phyloP scores from a whole-genome alignment of 2,329 filamentous ascomycete species.

The Paraphaeosphaeria sporulosa region DNA sequence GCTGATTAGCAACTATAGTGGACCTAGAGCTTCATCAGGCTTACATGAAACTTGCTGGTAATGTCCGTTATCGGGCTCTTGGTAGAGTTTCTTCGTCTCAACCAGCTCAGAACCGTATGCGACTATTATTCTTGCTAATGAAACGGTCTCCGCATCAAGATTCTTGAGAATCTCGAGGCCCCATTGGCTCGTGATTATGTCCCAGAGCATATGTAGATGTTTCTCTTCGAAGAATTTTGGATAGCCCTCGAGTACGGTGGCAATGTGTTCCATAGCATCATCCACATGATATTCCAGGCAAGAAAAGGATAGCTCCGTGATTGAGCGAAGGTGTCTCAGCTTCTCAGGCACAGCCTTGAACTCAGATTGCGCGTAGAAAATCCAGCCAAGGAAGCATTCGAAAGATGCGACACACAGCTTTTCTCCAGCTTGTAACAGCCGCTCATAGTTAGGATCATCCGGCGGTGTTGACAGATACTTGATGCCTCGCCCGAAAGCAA shows the following conservation, averaged over 20 bases:
- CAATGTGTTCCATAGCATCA: conserved; percentile 47
- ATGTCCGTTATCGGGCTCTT: conserved; percentile 54
- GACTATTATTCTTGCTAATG: conserved; percentile 46
- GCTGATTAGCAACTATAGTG: conserved; percentile 15
- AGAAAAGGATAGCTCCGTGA: conserved; percentile 67
- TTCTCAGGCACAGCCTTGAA: conserved; percentile 66
- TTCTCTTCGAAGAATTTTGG: conserved; percentile 44
- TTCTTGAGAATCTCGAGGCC: conserved; percentile 46
- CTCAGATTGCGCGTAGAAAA: conserved; percentile 73
- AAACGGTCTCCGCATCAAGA: conserved; percentile 44
- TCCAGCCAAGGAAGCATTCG: conserved; percentile 63
- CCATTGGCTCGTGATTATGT: conserved; percentile 43
- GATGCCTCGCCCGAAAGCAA: conserved; percentile 47
- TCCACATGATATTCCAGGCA: conserved; percentile 66
- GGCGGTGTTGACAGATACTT: conserved; percentile 40
- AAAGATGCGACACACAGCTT: conserved; percentile 44
- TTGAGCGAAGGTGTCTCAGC: conserved; percentile 64
- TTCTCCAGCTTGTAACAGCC: conserved; percentile 37
- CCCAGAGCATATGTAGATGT: conserved; percentile 44
- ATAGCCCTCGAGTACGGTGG: conserved; percentile 46
- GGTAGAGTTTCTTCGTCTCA: conserved; percentile 51
- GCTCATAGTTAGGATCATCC: conserved; percentile 31
- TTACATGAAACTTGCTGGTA: conserved; percentile 47
- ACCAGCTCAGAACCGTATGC: conserved; percentile 45
- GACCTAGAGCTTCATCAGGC: conserved; percentile 10